Conservation (phyloP, 2,329 filamentous ascomycete species). For the Colletotrichum plurivorum region DNA sequence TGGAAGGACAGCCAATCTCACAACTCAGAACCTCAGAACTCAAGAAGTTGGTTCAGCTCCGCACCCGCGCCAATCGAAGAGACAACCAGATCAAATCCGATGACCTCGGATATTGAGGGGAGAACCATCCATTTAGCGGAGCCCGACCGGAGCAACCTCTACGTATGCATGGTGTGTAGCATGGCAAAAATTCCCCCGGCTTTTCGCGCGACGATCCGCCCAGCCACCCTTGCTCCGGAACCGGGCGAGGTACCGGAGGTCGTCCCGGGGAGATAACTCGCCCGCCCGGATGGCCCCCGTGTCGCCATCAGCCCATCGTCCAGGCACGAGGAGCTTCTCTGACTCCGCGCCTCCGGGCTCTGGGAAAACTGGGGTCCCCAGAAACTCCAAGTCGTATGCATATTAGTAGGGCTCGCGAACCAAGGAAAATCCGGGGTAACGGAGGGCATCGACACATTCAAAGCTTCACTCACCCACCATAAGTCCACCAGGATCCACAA, state of each 20-base stretch:
- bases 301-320: conserved; percentile 26
- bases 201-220: conserved; percentile 14
- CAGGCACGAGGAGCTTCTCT: conserved; percentile 18
- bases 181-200: background rate
- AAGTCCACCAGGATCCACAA: background rate
- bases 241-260: conserved; percentile 23
- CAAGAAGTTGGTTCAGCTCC: background rate
- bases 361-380: conserved; percentile 21
- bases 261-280: conserved; percentile 9
- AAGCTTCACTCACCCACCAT: background rate
- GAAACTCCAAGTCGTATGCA: background rate
- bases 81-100: background rate
- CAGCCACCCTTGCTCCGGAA: conserved; percentile 13
- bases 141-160: background rate
- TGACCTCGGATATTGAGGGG: background rate
- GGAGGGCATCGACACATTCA: conserved; percentile 1
- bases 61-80: background rate
- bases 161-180: background rate
- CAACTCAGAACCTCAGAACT: background rate
- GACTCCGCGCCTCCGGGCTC: conserved; percentile 22
- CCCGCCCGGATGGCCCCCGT: background rate
- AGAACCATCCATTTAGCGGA: conserved; percentile 6
- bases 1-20: background rate
- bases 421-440: conserved; percentile 22
- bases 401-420: conserved; percentile 13